Base-by-base conservation (phyloP, 2,329 filamentous ascomycete genomes). In the Aspergillus uvarum region DNA sequence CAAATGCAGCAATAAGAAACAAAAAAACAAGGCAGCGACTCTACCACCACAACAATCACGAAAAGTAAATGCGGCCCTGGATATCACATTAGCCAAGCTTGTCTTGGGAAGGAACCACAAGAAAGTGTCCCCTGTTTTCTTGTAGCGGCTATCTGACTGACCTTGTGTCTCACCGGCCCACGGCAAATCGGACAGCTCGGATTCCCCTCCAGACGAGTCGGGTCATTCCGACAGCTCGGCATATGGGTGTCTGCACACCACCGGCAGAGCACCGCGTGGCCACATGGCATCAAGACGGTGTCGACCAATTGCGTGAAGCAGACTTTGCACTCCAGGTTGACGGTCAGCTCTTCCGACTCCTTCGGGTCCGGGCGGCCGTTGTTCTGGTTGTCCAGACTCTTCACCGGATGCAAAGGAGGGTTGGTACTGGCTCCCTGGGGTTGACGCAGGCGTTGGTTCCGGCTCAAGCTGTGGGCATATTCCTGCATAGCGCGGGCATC, bases 211-310 rank as follows among this genome's bases (percentile, higher is more conserved):
- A 47, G 53, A 12, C 42, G 14, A n/a, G n/a, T 65, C 19, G 65
- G 63, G 48, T 62, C 61, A 3, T 62, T 63, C 29, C 47, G 62
- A 65, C 80, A 77, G 1, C 77, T 73, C 2, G 82, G 82, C 35
- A 81, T 75, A 49, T 80, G 77, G 53, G 81, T 76, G 53, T 82
- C 80, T 3, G 81, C 81, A 63, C 83, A 85, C 82, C 82, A 85
- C 44, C 77, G 72, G 66, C 83, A 85, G 75, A 85, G 81, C 35
- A 81, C 76, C 62, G 83, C 75, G 67, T 85, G 82, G 0, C 83
- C 83, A 61, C 83, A 85, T 0, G 83, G 83, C 38, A 85, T 65
- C 19, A 83, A 71, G 2, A 80, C 82, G 6, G 80, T 80, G 60
- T 84, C 80, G 0, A 83, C 80, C 2, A 81, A 52, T 66, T 85